These are phyloP conservation scores for Cladorrhinum sp. DNA, from an alignment of 2,329 filamentous ascomycete species.

Conservation along the genomic window DNA sequence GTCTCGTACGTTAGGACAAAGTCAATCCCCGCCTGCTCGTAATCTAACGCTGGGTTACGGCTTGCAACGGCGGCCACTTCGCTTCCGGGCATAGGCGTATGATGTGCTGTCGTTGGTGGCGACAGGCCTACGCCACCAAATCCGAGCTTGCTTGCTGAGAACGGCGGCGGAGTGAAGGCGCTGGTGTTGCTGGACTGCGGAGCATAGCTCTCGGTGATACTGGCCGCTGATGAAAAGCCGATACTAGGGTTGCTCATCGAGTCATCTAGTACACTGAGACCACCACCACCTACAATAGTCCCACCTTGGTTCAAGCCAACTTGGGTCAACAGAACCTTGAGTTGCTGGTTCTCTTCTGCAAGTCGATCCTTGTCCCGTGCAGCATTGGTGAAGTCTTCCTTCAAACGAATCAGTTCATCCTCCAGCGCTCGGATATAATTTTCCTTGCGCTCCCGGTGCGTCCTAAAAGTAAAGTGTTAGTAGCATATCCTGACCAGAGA, in stretches of 20 bases:
- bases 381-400: conserved; percentile 75
- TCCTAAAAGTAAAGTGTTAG: conserved; percentile 52
- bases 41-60: conserved; percentile 54
- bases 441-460: conserved; percentile 94
- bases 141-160: conserved; percentile 25
- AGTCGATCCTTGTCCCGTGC: conserved; percentile 73
- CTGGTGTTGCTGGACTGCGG: conserved; percentile 38
- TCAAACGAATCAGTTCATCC: conserved; percentile 82
- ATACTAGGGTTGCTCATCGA: conserved; percentile 45
- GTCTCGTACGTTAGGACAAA: conserved; percentile 84
- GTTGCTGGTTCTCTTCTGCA: conserved; percentile 73
- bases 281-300: conserved; percentile 23
- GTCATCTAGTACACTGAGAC: conserved; percentile 38
- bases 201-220: conserved; percentile 61
- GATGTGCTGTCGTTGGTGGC: conserved; percentile 21
- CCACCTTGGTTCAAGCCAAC: conserved; percentile 42
- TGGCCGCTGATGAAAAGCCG: conserved; percentile 50
- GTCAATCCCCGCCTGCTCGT: conserved; percentile 82
- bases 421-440: conserved; percentile 93
- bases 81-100: conserved; percentile 20
- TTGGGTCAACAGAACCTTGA: conserved; percentile 58
- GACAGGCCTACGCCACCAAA: conserved; percentile 23
- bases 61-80: conserved; percentile 30
- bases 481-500: background rate
- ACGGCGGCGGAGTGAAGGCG: conserved; percentile 46